Conservation (phyloP, 495 filamentous ascomycete species). For the Peziza echinospora region DNA sequence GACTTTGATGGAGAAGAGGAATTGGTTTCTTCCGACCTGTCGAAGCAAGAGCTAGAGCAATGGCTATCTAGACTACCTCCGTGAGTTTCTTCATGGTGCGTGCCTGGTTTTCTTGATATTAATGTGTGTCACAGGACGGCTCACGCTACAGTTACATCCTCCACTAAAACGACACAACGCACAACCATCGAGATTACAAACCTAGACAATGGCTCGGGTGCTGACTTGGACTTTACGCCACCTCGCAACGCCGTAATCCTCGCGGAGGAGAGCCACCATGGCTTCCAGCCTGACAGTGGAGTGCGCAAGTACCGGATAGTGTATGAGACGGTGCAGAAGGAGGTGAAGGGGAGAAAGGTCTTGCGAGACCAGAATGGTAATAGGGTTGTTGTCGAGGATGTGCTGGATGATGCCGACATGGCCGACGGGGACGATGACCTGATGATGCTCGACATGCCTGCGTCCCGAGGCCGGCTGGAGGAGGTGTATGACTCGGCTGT, state of each 20-base stretch:
- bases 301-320: slow-evolving; percentile 16
- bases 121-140: slow-evolving; percentile 21
- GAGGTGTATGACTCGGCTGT: too few species aligned
- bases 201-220: slow-evolving; percentile 19
- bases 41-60: background rate
- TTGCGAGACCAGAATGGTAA: slow-evolving; percentile 3
- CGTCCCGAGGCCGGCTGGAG: too few species aligned
- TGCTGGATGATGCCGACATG: background rate
- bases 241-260: slow-evolving; percentile 47
- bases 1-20: background rate
- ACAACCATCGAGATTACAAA: slow-evolving; percentile 47
- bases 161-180: slow-evolving; percentile 40
- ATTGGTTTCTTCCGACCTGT: background rate
- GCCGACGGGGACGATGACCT: background rate
- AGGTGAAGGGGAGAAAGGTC: slow-evolving; percentile 3
- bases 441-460: background rate
- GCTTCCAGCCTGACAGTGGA: slow-evolving; percentile 6
- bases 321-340: slow-evolving; percentile 20
- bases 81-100: slow-evolving; percentile 6
- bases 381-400: background rate
- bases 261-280: slow-evolving; percentile 23
- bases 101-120: background rate
- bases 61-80: slow-evolving; percentile 15
- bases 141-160: slow-evolving; percentile 41
- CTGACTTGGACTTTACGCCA: slow-evolving; percentile 35